Evolutionary conservation across 352 stramenopile species (phyloP).

Genomic region (Globisporangium barbulae): DNA sequence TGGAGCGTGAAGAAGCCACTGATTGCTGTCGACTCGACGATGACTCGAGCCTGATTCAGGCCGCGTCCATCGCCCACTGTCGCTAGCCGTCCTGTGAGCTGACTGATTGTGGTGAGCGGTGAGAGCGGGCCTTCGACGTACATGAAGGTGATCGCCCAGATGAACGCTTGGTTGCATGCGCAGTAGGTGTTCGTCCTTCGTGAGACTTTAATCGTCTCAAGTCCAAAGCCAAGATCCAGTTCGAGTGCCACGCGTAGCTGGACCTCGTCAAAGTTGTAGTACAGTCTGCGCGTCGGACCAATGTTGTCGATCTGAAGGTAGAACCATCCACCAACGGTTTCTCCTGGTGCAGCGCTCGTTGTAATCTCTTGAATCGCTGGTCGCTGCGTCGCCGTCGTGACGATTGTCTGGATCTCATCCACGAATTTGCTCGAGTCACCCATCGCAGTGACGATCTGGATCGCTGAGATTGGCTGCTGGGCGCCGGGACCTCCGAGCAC

Average conservation of each 20-base stretch:
- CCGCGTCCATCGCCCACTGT: conserved; percentile 61
- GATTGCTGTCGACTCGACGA: conserved; percentile 62
- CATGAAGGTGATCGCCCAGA: conserved; percentile 82
- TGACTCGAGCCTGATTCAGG: conserved; percentile 32
- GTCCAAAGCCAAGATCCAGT: conserved; percentile 68
- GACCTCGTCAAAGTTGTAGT: conserved; percentile 62
- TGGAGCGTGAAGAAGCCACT: conserved; percentile 68
- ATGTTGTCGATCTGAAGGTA: conserved; percentile 51
- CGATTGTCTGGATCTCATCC: conserved; percentile 70
- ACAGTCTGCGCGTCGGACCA: conserved; percentile 52
- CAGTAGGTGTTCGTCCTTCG: conserved; percentile 67
- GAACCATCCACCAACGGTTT: conserved; percentile 74
- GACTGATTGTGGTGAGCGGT: conserved; percentile 36
- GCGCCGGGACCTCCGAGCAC: conserved; percentile 63
- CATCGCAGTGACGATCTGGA: conserved; percentile 66
- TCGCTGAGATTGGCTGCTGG: conserved; percentile 51
- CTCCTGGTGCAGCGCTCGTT: conserved; percentile 55
- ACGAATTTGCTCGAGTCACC: conserved; percentile 49
- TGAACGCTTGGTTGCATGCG: conserved; percentile 58
- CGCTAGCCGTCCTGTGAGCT: conserved; percentile 49
- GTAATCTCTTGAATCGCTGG: conserved; percentile 71
- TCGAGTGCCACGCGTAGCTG: conserved; percentile 71
- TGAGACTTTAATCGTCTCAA: conserved; percentile 53
- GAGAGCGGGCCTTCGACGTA: conserved; percentile 56
- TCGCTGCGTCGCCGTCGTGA: conserved; percentile 47